These are phyloP conservation scores for Solanum phureja DNA, from an alignment of 257 asterid species.

Conservation along the genomic window DNA sequence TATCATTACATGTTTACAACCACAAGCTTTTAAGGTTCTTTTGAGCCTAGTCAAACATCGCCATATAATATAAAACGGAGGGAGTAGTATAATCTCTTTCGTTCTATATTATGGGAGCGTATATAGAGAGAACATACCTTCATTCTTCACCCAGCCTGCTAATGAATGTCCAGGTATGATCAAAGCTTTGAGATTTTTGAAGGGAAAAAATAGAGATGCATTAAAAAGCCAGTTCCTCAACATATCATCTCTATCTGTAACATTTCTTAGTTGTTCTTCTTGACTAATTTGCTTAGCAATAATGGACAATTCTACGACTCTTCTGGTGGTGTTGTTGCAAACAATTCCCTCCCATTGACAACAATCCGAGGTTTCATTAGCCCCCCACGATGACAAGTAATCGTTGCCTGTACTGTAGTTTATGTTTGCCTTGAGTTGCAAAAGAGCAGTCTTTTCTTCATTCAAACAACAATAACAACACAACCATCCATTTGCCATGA, in stretches of 20 bases:
- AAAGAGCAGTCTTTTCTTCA: background rate
- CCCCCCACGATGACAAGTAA: background rate
- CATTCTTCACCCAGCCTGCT: background rate
- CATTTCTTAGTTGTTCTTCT: background rate
- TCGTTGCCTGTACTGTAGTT: background rate
- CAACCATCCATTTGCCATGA: background rate
- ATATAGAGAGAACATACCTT: background rate
- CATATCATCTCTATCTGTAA: background rate
- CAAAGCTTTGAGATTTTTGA: background rate
- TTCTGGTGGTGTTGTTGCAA: background rate
- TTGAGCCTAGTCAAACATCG: background rate
- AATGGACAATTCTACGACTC: background rate
- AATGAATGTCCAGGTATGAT: background rate
- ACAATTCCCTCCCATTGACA: background rate
- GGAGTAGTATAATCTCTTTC: too few species aligned
- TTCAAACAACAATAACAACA: background rate
- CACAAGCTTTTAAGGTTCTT: background rate
- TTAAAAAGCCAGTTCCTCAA: background rate
- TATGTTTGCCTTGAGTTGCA: background rate
- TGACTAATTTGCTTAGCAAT: background rate
- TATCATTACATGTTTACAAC: background rate
- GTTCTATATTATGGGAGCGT: too few species aligned
- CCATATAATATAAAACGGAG: background rate
- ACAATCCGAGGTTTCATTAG: background rate
- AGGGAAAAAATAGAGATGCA: background rate